phyloP scores from a whole-genome alignment of 2,329 filamentous ascomycete species.

The Cordyceps cicadae region DNA sequence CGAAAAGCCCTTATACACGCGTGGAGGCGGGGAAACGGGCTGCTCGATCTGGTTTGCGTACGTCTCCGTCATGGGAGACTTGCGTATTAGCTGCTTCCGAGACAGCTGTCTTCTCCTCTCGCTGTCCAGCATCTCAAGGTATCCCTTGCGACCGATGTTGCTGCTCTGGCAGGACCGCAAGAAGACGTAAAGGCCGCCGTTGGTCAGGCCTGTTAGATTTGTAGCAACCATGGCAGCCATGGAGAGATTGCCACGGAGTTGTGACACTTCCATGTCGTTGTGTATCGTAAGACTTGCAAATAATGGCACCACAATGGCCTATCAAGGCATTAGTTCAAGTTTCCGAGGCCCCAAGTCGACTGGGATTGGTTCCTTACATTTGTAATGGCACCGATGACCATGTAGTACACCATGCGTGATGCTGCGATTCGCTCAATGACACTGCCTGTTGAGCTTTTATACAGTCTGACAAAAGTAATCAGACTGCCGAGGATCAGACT shows the following conservation, averaged over 20 bases:
- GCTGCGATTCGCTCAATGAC: slow-evolving; percentile 53
- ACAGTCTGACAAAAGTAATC: slow-evolving; percentile 49
- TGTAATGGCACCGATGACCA: slow-evolving; percentile 47
- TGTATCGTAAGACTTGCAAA: slow-evolving; percentile 50
- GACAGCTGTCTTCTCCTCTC: slow-evolving; percentile 22
- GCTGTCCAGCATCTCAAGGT: slow-evolving; percentile 36
- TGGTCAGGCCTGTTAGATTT: slow-evolving; percentile 58
- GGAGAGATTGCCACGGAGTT: slow-evolving; percentile 40
- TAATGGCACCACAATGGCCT: slow-evolving; percentile 55
- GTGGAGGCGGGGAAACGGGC: neutral
- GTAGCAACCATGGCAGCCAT: slow-evolving; percentile 59
- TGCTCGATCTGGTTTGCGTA: slow-evolving; percentile 9
- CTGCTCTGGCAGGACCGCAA: slow-evolving; percentile 54
- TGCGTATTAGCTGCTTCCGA: slow-evolving; percentile 1
- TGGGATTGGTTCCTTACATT: slow-evolving; percentile 38
- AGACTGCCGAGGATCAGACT: slow-evolving; percentile 42
- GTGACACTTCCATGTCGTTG: slow-evolving; percentile 26
- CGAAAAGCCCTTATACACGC: neutral
- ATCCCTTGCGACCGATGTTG: slow-evolving; percentile 43
- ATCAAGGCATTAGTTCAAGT: slow-evolving; percentile 19
- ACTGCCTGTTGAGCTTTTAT: slow-evolving; percentile 45
- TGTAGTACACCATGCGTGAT: slow-evolving; percentile 62
- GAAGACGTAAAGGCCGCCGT: slow-evolving; percentile 58
- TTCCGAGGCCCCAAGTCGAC: too few relatives aligned
- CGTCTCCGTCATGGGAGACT: slow-evolving; percentile 6